Conservation (phyloP, 140 eudicot genomes). For the Ambrosia hybrid region DNA sequence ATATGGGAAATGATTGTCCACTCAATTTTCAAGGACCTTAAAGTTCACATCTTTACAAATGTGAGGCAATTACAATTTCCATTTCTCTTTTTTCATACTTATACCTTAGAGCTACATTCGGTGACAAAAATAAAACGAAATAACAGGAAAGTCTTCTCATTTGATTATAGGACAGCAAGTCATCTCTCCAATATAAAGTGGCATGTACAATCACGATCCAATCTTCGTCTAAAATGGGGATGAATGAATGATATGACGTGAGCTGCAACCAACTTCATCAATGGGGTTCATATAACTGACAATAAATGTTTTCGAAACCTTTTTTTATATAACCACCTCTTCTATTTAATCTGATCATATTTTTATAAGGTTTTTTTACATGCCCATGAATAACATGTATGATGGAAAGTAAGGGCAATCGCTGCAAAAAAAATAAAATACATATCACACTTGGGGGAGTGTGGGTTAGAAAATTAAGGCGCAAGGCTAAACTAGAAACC, state of each 20-base stretch:
- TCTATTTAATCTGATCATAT: constrained; percentile 23
- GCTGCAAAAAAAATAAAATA: constrained; percentile 27
- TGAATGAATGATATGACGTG: constrained; percentile 22
- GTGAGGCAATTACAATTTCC: constrained; percentile 25
- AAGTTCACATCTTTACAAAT: constrained; percentile 24
- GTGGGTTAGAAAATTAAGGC: constrained; percentile 34
- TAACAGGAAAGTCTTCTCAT: constrained; percentile 18
- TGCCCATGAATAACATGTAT: constrained; percentile 26
- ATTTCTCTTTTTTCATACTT: constrained; percentile 21
- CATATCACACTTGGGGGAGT: constrained; percentile 32
- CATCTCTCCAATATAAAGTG: constrained; percentile 15
- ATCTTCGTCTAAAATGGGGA: constrained; percentile 28
- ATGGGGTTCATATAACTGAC: constrained; percentile 23
- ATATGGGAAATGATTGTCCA: constrained; percentile 11
- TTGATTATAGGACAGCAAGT: constrained; percentile 21
- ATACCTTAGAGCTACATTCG: constrained; percentile 21
- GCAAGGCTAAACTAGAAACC: constrained; percentile 16
- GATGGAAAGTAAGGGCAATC: constrained; percentile 21
- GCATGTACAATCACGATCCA: constrained; percentile 15
- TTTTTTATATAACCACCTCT: constrained; percentile 22
- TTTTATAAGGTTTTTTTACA: constrained; percentile 23
- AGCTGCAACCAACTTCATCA: constrained; percentile 36
- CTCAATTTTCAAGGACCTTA: constrained; percentile 23
- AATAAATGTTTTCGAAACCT: constrained; percentile 16
- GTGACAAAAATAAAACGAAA: constrained; percentile 11